Percentiles rank a stretch among this genome's conserved stretches.
phyloP scores from a whole-genome alignment of 106 monocot species.

The Dactylorhiza incarnata region DNA sequence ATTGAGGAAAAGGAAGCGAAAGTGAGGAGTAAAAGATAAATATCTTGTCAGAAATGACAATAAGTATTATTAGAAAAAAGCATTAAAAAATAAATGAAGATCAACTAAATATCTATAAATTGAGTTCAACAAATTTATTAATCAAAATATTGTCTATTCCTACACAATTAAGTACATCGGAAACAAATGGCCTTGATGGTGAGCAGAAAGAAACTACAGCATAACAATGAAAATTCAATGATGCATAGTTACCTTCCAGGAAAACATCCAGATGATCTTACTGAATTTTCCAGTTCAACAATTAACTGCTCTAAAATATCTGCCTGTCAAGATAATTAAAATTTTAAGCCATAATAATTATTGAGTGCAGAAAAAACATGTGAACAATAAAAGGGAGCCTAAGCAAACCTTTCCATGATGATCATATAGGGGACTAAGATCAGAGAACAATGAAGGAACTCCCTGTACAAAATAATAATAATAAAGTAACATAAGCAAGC shows the following conservation, averaged over 20 bases:
- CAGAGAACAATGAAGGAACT: conserved; percentile 92
- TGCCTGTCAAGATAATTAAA: conserved; percentile 40
- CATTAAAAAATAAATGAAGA: no score
- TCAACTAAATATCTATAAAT: no score
- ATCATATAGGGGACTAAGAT: conserved; percentile 83
- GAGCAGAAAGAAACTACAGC: background rate
- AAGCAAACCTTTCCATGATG: conserved; percentile 63
- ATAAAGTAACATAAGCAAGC: background rate
- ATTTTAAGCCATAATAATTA: background rate
- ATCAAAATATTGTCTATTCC: background rate
- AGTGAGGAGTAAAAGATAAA: no score
- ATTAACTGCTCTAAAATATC: conserved; percentile 72
- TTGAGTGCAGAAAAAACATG: background rate
- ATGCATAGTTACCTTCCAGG: conserved; percentile 52
- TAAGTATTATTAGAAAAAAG: no score
- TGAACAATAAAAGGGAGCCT: background rate
- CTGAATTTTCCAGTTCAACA: conserved; percentile 64
- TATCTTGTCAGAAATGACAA: no score
- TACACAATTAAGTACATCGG: background rate
- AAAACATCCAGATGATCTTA: conserved; percentile 65
- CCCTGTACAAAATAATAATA: conserved; percentile 38
- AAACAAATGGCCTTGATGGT: background rate
- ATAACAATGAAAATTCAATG: conserved; percentile 7
- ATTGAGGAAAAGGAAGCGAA: no score
- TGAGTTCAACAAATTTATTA: background rate